phyloP scores from a whole-genome alignment of 2,329 filamentous ascomycete species.

The Colletotrichum coccodes region DNA sequence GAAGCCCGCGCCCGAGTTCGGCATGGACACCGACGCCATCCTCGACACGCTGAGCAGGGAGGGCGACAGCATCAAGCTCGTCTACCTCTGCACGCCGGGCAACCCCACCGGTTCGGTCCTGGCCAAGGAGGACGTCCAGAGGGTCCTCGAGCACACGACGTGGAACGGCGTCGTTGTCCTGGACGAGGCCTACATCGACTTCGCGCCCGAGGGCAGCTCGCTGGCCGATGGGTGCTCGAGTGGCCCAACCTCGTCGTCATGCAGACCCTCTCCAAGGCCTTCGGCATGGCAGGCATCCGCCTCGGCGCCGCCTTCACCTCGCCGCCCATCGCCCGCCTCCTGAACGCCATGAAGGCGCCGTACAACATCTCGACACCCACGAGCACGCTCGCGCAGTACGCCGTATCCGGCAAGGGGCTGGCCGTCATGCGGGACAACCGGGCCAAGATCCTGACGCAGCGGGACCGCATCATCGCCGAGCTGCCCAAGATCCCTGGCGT shows the following conservation, averaged over 20 bases:
- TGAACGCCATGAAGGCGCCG: conserved; percentile 94
- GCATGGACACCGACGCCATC: conserved; percentile 77
- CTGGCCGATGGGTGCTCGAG: conserved; percentile 92
- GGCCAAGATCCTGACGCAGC: conserved; percentile 77
- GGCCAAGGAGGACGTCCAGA: conserved; percentile 76
- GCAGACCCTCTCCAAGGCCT: conserved; percentile 98
- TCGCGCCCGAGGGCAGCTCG: conserved; percentile 79
- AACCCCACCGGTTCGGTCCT: conserved; percentile 91
- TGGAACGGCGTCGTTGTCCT: conserved; percentile 97
- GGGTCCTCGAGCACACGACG: conserved; percentile 82
- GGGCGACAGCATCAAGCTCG: conserved; percentile 78
- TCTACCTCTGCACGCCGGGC: conserved; percentile 93
- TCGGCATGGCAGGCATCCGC: conserved; percentile 93
- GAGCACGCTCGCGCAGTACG: conserved; percentile 80
- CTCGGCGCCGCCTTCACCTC: conserved; percentile 87
- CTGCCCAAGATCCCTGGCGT: conserved; percentile 81
- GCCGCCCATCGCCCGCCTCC: conserved; percentile 76
- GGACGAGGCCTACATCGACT: conserved; percentile 97
- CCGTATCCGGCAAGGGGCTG: conserved; percentile 75
- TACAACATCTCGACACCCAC: conserved; percentile 96
- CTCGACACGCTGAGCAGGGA: conserved; percentile 68
- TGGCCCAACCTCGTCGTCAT: conserved; percentile 97
- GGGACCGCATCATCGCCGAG: conserved; percentile 78
- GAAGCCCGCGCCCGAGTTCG: conserved; percentile 76
- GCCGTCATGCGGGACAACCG: conserved; percentile 77